Evolutionary conservation across 208 protist species (phyloP).

Genomic region (Ichthyophonus hoferi): DNA sequence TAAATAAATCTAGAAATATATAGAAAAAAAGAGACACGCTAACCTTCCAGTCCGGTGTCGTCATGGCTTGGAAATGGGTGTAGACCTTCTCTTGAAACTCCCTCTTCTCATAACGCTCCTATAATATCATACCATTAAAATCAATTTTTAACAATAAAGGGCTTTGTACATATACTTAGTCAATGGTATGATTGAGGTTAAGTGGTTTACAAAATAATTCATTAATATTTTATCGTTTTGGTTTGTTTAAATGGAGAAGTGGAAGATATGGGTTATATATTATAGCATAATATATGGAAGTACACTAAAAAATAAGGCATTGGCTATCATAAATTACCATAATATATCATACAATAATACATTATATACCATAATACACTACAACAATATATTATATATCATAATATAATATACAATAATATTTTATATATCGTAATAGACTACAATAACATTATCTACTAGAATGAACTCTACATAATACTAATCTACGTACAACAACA

Average conservation of each 20-base stretch:
- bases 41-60: constrained; percentile 28
- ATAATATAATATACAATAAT: no score
- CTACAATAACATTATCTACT: no score
- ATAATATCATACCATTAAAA: background rate
- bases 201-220: background rate
- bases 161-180: background rate
- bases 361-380: no score
- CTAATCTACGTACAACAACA: no score
- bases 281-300: no score
- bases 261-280: background rate
- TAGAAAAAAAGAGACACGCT: background rate
- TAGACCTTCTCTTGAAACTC: constrained; percentile 71
- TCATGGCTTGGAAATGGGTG: constrained; percentile 50
- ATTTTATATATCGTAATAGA: no score
- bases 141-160: background rate
- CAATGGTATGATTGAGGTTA: background rate
- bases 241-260: background rate
- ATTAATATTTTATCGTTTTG: background rate
- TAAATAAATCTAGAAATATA: background rate
- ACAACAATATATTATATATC: no score
- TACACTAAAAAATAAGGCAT: no score
- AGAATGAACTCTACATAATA: no score
- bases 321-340: no score
- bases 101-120: constrained; percentile 71
- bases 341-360: no score